Evolutionary conservation across 352 stramenopile species (phyloP).

Genomic region (Pythium folliculosum): DNA sequence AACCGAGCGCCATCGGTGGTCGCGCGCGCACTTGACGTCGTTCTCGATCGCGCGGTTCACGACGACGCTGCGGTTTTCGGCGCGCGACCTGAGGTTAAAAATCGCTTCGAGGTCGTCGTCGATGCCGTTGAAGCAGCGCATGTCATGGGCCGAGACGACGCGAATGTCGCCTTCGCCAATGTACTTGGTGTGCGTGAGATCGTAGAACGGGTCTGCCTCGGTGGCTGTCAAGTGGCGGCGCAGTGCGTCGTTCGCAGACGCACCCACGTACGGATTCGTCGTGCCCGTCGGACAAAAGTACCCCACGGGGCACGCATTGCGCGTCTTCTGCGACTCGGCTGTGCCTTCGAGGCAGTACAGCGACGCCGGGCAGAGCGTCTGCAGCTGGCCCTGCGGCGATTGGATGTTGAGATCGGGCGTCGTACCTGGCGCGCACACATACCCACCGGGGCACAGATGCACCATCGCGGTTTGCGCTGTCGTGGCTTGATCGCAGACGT

Average conservation of each 20-base stretch:
- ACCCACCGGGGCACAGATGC: constrained; percentile 89
- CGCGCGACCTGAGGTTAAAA: constrained; percentile 35
- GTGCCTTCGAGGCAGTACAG: constrained; percentile 90
- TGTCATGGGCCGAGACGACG: constrained; percentile 89
- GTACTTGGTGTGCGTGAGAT: constrained; percentile 86
- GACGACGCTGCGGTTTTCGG: constrained; percentile 25
- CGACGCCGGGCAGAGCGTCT: constrained; percentile 86
- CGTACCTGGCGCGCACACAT: constrained; percentile 93
- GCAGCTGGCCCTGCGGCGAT: constrained; percentile 87
- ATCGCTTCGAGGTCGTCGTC: constrained; percentile 74
- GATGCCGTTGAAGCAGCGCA: constrained; percentile 89
- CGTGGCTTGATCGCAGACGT: constrained; percentile 93
- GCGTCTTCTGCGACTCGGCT: constrained; percentile 77
- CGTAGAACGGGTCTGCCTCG: constrained; percentile 75
- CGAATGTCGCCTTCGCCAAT: constrained; percentile 87
- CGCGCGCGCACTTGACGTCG: constrained; percentile 85
- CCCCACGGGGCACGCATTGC: constrained; percentile 79
- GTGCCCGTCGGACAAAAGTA: constrained; percentile 97
- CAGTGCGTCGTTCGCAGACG: constrained; percentile 91
- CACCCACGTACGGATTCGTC: constrained; percentile 80
- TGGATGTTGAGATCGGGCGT: constrained; percentile 92
- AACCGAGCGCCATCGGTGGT: constrained; percentile 94
- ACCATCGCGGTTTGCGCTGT: constrained; percentile 76
- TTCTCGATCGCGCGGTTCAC: constrained; percentile 74
- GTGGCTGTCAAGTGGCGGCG: constrained; percentile 60